Evolutionary conservation across 768 basidiomycete genomes (phyloP).

Genomic region (Atractiella rhizophila): DNA sequence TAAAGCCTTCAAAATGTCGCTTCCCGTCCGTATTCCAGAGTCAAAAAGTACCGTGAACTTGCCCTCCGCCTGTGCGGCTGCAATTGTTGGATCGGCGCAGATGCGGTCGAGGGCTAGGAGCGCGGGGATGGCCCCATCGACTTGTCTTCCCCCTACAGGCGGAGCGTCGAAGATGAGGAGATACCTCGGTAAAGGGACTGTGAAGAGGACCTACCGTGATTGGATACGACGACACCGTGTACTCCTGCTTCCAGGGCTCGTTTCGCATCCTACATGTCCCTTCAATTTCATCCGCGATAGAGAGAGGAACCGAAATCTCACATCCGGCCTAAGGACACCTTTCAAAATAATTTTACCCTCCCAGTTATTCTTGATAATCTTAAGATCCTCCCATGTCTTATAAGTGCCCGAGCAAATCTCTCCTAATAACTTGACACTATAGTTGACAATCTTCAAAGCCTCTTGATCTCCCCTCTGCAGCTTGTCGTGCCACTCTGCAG

Average conservation of each 20-base stretch:
- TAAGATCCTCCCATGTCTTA: conserved; percentile 15
- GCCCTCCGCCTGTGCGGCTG: conserved; percentile 6
- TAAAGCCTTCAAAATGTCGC: conserved; percentile 13
- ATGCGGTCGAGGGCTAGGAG: conserved; percentile 1
- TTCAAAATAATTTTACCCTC: conserved; percentile 33
- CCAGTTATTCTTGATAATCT: conserved; percentile 13
- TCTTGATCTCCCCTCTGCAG: conserved; percentile 9
- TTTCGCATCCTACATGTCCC: conserved; percentile 17
- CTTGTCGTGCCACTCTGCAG: conserved; percentile 16
- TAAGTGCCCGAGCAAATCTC: background rate
- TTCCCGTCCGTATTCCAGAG: conserved; percentile 9
- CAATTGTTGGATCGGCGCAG: conserved; percentile 9
- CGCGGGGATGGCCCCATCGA: conserved; percentile 2
- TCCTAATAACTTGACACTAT: background rate
- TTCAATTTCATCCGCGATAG: too few relatives aligned
- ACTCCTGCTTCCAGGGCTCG: conserved; percentile 14
- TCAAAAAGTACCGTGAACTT: conserved; percentile 9
- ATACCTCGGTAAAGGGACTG: too few relatives aligned
- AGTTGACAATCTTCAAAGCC: background rate
- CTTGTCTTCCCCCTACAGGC: conserved; percentile 13
- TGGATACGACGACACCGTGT: conserved; percentile 16
- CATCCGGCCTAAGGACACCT: conserved; percentile 19
- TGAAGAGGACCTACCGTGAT: conserved; percentile 19
- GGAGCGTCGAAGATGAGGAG: too few relatives aligned
- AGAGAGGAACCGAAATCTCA: too few relatives aligned